Base-by-base conservation (phyloP, 2,329 filamentous ascomycete species). In the Ophiostoma australiae region DNA sequence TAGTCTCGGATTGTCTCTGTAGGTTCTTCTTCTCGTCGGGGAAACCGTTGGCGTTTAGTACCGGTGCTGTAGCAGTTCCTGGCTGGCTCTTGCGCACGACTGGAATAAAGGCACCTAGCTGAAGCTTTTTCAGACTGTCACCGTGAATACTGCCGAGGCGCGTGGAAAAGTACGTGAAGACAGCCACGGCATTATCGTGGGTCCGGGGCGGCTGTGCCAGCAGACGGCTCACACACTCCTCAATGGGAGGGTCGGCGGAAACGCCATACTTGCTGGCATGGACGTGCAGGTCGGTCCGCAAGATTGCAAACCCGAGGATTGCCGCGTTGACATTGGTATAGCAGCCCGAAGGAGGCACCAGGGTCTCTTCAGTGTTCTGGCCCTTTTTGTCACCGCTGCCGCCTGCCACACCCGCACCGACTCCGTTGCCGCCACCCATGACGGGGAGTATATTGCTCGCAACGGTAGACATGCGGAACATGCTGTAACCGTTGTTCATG, bases 191-290 rank as follows among this genome's bases (percentile, higher is more conserved):
- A 72, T 90, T 87, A 8, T 82, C 80, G 31, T 85, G 84, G 55
- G 86, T 89, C 71, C 84, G 84, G 0, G 95, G 94, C 41, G 94
- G 93, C 2, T 85, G 87, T 39, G 86, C 84, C 37, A 94, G 82
- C 58, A 99, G 82, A 35, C 87, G 86, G 58, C 90, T 89, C 15
- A 96, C 87, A 77, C 93, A 97, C 35, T 90, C 87, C 1, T 84
- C 83, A 73, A 98, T 91, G 0, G 89, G 87, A 0, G 96, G 95
- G 78, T 99, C 90, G 70, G 86, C 81, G n/a, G 86, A 86, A 5
- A 99, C 93, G 0, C 93, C 94, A 76, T 99, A 93, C 80, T 95
- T 94, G 73, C 79, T 83, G 20, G 93, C 92, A 81, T 98, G 92
- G 13, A 86, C 81, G 72, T 91, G 89, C n/a, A 98, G 84, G 74